Evolutionary conservation across 352 stramenopile species (phyloP), one percentile per base, ranked within the genome.

Genomic region (Phytophthora sp.): DNA sequence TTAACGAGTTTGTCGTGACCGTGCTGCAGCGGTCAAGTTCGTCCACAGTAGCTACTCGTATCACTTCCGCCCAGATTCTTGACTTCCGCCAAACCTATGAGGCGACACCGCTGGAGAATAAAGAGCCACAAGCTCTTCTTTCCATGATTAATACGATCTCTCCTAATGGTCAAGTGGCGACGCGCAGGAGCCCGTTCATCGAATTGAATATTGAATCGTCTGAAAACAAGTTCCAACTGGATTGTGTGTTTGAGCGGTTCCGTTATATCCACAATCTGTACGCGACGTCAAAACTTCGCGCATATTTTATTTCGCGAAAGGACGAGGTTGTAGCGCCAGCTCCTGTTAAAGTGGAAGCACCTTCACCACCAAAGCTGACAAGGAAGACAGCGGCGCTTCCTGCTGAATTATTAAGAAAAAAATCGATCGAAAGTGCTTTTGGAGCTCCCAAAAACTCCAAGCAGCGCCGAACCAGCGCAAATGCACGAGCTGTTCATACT

Each of bases 191-290:
- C 13, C 60, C 60, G 4, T 83, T 87, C 41, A 38, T 93, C 4
- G 65, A 85, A 24, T 54, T 93, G 15, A 80, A 57, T 7, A 86
- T 93, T 11, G 82, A 93, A 39, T 78, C 75, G 0, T 80, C 79
- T 0, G 77, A 93, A 39, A 69, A 58, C 2, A 84, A 76, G 30
- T 80, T 93, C 33, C 74, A 79, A 31, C 50, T 93, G 2, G 73
- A 76, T 29, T 93, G 84, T 55, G 61, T 26, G 0, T 79, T 91
- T 38, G 76, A 86, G 53, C 73, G 79, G 7, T 93, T 93, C 49
- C 65, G 80, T 24, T 91, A 89, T 47, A 88, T 91, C 27, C 81
- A 93, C 55, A 88, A 91, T 33, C 42, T 93, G 16, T 82, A 80
- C 18, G 79, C 88, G 3, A 78, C 76, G 0, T 69, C 77, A 3